phyloP scores from a whole-genome alignment of 169 alveolate genomes.

The Plasmodium gallinaceum region DNA sequence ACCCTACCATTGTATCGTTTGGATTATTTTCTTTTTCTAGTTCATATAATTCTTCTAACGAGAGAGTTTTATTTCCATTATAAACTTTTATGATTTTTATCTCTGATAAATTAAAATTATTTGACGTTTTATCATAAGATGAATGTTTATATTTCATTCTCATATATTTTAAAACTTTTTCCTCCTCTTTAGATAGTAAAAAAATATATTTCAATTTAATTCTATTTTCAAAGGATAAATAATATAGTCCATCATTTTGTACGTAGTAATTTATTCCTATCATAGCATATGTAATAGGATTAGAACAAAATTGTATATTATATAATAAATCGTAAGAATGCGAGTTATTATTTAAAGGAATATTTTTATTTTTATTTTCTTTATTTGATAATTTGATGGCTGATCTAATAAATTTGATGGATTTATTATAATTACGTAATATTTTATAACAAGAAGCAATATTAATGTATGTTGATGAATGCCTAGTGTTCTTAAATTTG shows the following conservation, averaged over 20 bases:
- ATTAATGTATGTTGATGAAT: slow-evolving; percentile 73
- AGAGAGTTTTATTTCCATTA: slow-evolving; percentile 10
- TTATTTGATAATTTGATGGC: slow-evolving; percentile 51
- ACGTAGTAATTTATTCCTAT: slow-evolving; percentile 55
- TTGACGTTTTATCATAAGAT: slow-evolving; percentile 8
- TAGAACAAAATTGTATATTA: slow-evolving; percentile 57
- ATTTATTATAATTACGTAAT: slow-evolving; percentile 50
- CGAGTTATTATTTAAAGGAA: slow-evolving; percentile 6
- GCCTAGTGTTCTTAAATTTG: slow-evolving; percentile 45
- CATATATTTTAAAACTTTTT: slow-evolving; percentile 29
- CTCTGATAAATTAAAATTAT: slow-evolving; percentile 11
- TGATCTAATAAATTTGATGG: slow-evolving; percentile 42
- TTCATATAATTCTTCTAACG: slow-evolving; percentile 4
- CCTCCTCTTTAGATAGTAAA: slow-evolving; percentile 60
- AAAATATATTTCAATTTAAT: slow-evolving; percentile 50
- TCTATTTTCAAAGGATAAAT: slow-evolving; percentile 47
- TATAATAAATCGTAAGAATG: slow-evolving; percentile 61
- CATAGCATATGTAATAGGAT: slow-evolving; percentile 67
- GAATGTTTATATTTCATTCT: slow-evolving; percentile 21
- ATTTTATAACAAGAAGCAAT: slow-evolving; percentile 73
- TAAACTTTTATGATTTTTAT: slow-evolving; percentile 26
- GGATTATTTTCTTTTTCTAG: not conserved
- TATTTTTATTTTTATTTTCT: slow-evolving; percentile 26
- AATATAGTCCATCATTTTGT: slow-evolving; percentile 70
- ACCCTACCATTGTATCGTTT: not conserved